phyloP scores from a whole-genome alignment of 768 basidiomycete species.

The Suillus fuscotomentosus region DNA sequence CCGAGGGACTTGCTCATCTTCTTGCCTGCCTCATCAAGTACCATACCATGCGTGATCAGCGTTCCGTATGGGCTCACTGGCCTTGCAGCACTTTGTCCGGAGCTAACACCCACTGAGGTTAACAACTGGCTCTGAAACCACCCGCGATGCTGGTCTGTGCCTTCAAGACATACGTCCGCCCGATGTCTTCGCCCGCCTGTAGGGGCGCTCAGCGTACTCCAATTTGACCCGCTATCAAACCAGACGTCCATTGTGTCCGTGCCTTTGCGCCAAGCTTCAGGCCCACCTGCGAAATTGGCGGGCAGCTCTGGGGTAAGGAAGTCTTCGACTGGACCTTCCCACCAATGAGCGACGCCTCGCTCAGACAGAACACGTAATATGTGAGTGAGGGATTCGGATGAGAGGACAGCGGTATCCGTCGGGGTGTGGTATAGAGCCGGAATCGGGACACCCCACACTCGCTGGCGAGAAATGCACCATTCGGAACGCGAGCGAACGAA shows the following conservation, averaged over 20 bases:
- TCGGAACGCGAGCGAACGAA: constrained; percentile 88
- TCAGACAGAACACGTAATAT: constrained; percentile 72
- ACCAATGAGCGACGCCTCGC: constrained; percentile 87
- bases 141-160: constrained; percentile 95
- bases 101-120: constrained; percentile 59
- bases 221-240: constrained; percentile 97
- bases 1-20: constrained; percentile 98
- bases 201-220: constrained; percentile 68
- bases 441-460: constrained; percentile 97
- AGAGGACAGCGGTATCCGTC: constrained; percentile 65
- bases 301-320: constrained; percentile 69
- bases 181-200: constrained; percentile 40
- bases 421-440: constrained; percentile 74
- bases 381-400: constrained; percentile 61
- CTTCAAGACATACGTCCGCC: constrained; percentile 92
- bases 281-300: constrained; percentile 39
- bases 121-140: constrained; percentile 98
- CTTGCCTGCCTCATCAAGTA: constrained; percentile 84
- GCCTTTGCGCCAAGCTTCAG: constrained; percentile 68
- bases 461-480: constrained; percentile 98
- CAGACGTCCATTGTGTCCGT: constrained; percentile 98
- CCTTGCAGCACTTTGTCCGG: constrained; percentile 13
- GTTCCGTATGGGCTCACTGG: constrained; percentile 61
- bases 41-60: constrained; percentile 95
- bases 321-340: constrained; percentile 79